Percentiles rank a stretch among this genome's conserved stretches.
phyloP scores from a whole-genome alignment of 306 rosid species.

The Rubus idaeus region DNA sequence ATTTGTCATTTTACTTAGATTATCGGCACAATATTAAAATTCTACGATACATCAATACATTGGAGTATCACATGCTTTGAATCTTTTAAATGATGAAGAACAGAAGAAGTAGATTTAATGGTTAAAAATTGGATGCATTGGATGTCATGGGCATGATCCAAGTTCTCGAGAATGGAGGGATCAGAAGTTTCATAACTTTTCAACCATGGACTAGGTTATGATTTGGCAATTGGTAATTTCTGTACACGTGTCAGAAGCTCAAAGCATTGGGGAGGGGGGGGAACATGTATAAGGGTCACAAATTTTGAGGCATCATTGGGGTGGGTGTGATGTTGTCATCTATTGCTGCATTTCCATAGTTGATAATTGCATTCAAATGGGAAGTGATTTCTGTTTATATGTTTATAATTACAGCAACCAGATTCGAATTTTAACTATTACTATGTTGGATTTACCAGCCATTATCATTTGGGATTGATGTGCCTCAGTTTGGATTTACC shows the following conservation, averaged over 20 bases:
- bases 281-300: background rate
- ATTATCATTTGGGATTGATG: background rate
- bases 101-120: no score
- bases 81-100: no score
- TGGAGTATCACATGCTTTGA: no score
- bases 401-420: background rate
- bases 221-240: background rate
- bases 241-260: conserved; percentile 6
- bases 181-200: background rate
- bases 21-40: no score
- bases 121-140: no score
- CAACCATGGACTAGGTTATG: background rate
- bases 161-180: background rate
- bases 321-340: background rate
- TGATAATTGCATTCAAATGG: conserved; percentile 10
- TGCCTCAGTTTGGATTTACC: no score
- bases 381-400: background rate
- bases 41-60: no score
- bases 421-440: background rate
- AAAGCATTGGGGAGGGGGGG: background rate
- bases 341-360: background rate
- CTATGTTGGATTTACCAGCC: background rate
- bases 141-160: background rate
- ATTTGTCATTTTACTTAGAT: background rate
- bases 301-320: conserved; percentile 12